Evolutionary conservation across 2,329 filamentous ascomycete genomes (phyloP), one percentile per base, ranked within the genome.

Genomic region (Ceratocystiopsis minuta): DNA sequence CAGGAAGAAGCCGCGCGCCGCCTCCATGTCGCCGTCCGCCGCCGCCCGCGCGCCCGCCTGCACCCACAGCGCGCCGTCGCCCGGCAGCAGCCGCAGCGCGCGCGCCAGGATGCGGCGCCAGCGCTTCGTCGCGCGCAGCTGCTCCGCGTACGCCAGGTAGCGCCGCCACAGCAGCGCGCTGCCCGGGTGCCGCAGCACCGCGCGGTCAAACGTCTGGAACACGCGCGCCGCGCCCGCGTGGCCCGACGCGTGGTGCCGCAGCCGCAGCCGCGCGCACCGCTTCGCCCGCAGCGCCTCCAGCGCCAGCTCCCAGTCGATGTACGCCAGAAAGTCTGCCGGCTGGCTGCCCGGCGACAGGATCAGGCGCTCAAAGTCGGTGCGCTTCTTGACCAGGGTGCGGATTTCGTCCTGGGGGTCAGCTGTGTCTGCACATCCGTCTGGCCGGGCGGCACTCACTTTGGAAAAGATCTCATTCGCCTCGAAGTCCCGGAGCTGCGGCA

Each of bases 281-380:
- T 93, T 94, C 50, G 74, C 72, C 44, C 86, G 80, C 36, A 96
- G 70, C 3, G 72, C 61, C 52, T 95, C 85, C 45, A 81, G 67
- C 20, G 70, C 73, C 47, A 70, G 68, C 53, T 81, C 77, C 74
- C 75, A 80, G 43, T 66, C 74, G 37, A 81, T 80, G 63, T 96
- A 98, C 50, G 78, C 73, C 42, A 83, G 77, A 63, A 84, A 96
- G 56, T 95, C 85, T 45, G 71, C 62, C 0, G 87, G 72, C 36
- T 73, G 72, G 46, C 78, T 78, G 39, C 86, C 84, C 18, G 85
- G 78, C 3, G 84, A 78, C 47, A 94, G 82, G 50, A 96, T 74
- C 44, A 78, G 80, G 62, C 95, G 88, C 59, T 98, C 90, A 57
- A 87, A 92, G 52, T 92, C 82, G 54, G 85, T 93, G 52, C 90